phyloP scores from a whole-genome alignment of 2,329 filamentous ascomycete genomes.

The Alternaria consortialis region DNA sequence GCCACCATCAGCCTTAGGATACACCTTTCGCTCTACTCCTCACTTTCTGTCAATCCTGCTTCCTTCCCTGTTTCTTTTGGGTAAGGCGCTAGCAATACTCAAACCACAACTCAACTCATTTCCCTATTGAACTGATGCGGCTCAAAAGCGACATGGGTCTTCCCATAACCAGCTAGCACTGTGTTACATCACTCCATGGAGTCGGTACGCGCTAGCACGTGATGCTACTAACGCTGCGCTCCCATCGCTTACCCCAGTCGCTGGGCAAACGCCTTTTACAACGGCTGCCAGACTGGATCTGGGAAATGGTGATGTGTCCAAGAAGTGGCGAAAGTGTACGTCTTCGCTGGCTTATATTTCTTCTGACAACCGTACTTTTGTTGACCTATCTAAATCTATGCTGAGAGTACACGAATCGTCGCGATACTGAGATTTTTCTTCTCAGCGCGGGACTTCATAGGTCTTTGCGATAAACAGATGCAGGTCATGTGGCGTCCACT shows the following conservation, averaged over 20 bases:
- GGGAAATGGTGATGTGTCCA: conserved; percentile 4
- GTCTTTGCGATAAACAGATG: too few species aligned
- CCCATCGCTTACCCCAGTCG: conserved; percentile 7
- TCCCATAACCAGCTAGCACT: conserved; percentile 2
- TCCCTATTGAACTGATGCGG: neutral
- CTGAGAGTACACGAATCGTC: neutral
- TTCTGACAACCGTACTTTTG: neutral
- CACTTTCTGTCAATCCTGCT: neutral
- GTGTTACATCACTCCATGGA: conserved; percentile 7
- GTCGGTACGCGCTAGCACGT: conserved; percentile 12
- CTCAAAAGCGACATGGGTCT: conserved; percentile 3
- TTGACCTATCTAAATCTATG: neutral
- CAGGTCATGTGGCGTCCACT: neutral
- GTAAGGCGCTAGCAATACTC: neutral
- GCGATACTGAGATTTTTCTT: neutral
- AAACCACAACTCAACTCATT: neutral
- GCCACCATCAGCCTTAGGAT: neutral
- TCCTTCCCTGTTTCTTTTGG: neutral
- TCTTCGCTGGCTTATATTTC: neutral
- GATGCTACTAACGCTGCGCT: conserved; percentile 6
- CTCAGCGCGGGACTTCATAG: too few species aligned
- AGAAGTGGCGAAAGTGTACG: neutral
- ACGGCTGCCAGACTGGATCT: conserved; percentile 12
- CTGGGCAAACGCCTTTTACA: neutral
- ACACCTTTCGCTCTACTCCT: neutral